Evolutionary conservation across 805 yeast species (phyloP).

Genomic region (Starmerella sp.): DNA sequence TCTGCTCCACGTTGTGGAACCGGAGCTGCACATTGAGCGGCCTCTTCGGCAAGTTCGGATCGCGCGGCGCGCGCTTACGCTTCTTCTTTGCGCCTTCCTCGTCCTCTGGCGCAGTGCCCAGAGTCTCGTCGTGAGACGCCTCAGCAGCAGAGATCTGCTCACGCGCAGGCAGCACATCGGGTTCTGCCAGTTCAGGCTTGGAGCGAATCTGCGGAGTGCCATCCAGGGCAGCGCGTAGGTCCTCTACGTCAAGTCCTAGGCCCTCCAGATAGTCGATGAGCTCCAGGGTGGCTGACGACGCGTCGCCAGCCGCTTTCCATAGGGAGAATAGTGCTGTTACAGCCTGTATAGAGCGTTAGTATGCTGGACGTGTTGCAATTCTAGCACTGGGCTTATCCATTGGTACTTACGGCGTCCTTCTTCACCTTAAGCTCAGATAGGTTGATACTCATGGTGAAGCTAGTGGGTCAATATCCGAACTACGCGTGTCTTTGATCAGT

Average conservation of each 20-base stretch:
- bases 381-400: not conserved
- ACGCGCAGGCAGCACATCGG: not conserved
- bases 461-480: not conserved
- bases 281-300: conserved; percentile 67
- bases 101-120: not conserved
- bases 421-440: conserved; percentile 22
- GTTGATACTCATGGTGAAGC: conserved; percentile 11
- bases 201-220: conserved; percentile 25
- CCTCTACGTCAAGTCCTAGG: conserved; percentile 38
- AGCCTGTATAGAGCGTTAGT: conserved; percentile 33
- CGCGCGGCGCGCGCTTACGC: conserved; percentile 46
- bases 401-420: conserved; percentile 30
- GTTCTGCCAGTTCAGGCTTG: not conserved
- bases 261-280: conserved; percentile 48
- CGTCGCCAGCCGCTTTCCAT: conserved; percentile 76
- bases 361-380: not conserved
- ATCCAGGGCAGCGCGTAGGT: conserved; percentile 25
- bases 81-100: conserved; percentile 12
- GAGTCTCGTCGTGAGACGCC: not conserved
- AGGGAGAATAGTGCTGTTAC: conserved; percentile 73
- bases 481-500: not conserved
- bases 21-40: conserved; percentile 82
- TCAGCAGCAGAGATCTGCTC: not conserved
- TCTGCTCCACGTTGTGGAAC: conserved; percentile 64
- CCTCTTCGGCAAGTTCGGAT: conserved; percentile 92